Conservation (phyloP, 2,329 filamentous ascomycete species). For the Ascosphaera apis region DNA sequence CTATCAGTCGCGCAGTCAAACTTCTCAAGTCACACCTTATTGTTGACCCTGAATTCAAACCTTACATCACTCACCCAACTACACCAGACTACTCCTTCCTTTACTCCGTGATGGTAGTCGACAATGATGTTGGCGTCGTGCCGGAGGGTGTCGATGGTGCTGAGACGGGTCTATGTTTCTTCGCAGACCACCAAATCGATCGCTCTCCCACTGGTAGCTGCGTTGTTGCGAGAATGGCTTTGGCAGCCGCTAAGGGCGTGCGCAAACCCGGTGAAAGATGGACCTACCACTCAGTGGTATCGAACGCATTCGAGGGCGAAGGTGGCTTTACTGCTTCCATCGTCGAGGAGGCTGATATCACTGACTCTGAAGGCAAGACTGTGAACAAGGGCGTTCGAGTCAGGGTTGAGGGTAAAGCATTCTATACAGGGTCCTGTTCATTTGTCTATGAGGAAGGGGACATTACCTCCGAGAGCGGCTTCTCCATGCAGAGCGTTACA, state of each 20-base stretch:
- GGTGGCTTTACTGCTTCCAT: slow-evolving; percentile 9
- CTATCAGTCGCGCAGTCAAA: slow-evolving; percentile 12
- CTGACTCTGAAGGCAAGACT: not conserved
- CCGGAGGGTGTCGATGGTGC: slow-evolving; percentile 8
- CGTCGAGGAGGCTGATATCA: slow-evolving; percentile 4
- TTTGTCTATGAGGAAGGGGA: slow-evolving; percentile 13
- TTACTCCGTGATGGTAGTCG: slow-evolving; percentile 20
- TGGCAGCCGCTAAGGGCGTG: slow-evolving; percentile 13
- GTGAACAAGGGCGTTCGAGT: slow-evolving; percentile 8
- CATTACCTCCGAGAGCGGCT: slow-evolving; percentile 7
- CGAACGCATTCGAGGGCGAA: slow-evolving; percentile 9
- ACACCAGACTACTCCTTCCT: slow-evolving; percentile 15
- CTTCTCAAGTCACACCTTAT: slow-evolving; percentile 13
- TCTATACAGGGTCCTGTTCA: slow-evolving; percentile 11
- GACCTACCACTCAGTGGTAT: slow-evolving; percentile 17
- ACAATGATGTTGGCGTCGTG: slow-evolving; percentile 8
- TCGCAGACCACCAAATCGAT: slow-evolving; percentile 26
- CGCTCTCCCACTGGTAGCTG: slow-evolving; percentile 18
- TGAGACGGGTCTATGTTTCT: slow-evolving; percentile 23
- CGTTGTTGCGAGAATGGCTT: slow-evolving; percentile 16
- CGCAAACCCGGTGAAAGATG: slow-evolving; percentile 9
- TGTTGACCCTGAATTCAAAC: slow-evolving; percentile 4
- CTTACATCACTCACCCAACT: slow-evolving; percentile 12
- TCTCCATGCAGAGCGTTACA: slow-evolving; percentile 5
- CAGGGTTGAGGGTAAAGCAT: slow-evolving; percentile 13